A percentile compares a stretch with the other conserved stretches of the same genome.
These are phyloP conservation scores for Dissophora ornata DNA, from an alignment of 192 early-diverging fungal species.

Conservation along the genomic window DNA sequence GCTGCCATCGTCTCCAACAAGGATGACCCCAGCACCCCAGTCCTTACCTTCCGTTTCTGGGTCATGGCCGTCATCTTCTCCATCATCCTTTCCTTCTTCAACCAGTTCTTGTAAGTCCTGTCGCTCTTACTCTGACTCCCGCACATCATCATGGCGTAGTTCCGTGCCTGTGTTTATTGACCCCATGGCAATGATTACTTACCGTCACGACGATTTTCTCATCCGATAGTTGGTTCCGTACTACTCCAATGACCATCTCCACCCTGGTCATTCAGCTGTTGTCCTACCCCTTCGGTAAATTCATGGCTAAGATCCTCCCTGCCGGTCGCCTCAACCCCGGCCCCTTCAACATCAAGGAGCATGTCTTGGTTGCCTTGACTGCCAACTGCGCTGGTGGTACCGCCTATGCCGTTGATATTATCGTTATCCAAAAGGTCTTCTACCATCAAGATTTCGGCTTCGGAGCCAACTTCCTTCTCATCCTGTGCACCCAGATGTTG, in stretches of 20 bases:
- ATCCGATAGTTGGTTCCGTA: conserved; percentile 37
- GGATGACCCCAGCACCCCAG: conserved; percentile 57
- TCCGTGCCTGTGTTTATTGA: too few relatives aligned
- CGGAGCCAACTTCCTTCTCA: conserved; percentile 62
- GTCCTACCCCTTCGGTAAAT: conserved; percentile 39
- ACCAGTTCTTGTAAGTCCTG: conserved; percentile 40
- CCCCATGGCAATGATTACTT: neutral
- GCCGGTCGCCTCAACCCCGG: conserved; percentile 45
- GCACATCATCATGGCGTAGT: too few relatives aligned
- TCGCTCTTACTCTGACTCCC: too few relatives aligned
- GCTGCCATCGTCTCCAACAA: conserved; percentile 48
- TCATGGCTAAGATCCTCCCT: conserved; percentile 65
- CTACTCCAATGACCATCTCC: conserved; percentile 28
- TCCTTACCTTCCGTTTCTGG: conserved; percentile 63
- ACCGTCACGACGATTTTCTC: neutral
- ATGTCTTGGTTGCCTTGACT: too few relatives aligned
- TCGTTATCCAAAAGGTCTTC: conserved; percentile 66
- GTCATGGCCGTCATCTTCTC: conserved; percentile 56
- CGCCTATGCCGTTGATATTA: too few relatives aligned
- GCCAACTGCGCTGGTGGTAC: too few relatives aligned
- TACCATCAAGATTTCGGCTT: conserved; percentile 68
- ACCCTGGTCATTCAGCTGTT: conserved; percentile 48
- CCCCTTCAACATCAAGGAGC: too few relatives aligned
- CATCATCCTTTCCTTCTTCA: conserved; percentile 30
- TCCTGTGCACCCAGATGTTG: conserved; percentile 70